These are phyloP conservation scores for Colletotrichum ledebouriae DNA, from an alignment of 2,329 filamentous ascomycete species.

Conservation along the genomic window DNA sequence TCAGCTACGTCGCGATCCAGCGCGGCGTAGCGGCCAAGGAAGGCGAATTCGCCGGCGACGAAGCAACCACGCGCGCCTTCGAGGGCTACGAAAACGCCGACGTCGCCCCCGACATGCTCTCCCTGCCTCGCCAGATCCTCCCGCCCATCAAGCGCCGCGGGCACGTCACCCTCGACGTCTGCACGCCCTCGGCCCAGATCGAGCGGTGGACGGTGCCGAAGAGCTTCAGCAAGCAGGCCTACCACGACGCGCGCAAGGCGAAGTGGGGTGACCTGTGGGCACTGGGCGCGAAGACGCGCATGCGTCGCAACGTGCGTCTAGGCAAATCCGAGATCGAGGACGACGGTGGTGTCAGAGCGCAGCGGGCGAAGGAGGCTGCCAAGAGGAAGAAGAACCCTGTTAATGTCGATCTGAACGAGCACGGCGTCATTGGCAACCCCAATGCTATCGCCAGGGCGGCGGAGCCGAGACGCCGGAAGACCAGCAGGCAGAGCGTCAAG, in stretches of 20 bases:
- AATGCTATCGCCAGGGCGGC: slow-evolving; percentile 53
- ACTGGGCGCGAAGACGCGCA: slow-evolving; percentile 89
- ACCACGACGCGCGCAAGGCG: slow-evolving; percentile 91
- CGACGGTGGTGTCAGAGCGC: slow-evolving; percentile 62
- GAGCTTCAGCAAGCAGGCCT: slow-evolving; percentile 84
- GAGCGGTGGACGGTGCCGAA: slow-evolving; percentile 95
- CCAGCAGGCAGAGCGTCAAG: slow-evolving; percentile 53
- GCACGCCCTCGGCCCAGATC: slow-evolving; percentile 85
- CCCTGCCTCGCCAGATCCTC: slow-evolving; percentile 83
- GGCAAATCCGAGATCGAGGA: slow-evolving; percentile 61
- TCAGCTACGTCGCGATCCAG: slow-evolving; percentile 89
- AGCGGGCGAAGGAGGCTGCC: slow-evolving; percentile 43
- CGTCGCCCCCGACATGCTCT: slow-evolving; percentile 67
- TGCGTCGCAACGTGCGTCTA: slow-evolving; percentile 70
- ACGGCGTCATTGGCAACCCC: slow-evolving; percentile 44
- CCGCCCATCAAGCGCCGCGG: slow-evolving; percentile 88
- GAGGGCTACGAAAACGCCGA: slow-evolving; percentile 73
- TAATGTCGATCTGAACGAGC: slow-evolving; percentile 51
- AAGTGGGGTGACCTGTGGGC: slow-evolving; percentile 97
- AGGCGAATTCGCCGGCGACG: slow-evolving; percentile 60
- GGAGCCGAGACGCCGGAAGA: slow-evolving; percentile 55
- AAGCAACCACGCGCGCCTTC: slow-evolving; percentile 76
- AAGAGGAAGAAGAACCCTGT: slow-evolving; percentile 56
- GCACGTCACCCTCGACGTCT: slow-evolving; percentile 91
- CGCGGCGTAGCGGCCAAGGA: slow-evolving; percentile 69